Evolutionary conservation across 208 protist species (phyloP).

Genomic region (Trypanosoma brucei): DNA sequence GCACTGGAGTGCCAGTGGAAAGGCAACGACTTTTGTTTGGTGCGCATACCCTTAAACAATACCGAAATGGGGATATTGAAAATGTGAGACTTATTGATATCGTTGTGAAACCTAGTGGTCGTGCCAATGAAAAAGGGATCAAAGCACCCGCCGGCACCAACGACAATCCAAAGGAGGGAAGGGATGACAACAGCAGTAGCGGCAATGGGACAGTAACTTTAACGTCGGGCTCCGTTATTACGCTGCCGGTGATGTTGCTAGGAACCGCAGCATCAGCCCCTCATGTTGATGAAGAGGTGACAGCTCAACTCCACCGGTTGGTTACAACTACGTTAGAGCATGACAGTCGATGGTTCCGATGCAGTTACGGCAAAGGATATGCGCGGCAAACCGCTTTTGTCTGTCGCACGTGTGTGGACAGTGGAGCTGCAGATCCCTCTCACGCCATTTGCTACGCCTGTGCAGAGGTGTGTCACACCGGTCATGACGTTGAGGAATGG

Average conservation of each 20-base stretch:
- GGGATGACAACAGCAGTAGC: background rate
- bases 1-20: slow-evolving; percentile 35
- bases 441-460: slow-evolving; percentile 79
- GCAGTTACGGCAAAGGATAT: slow-evolving; percentile 73
- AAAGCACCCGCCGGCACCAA: slow-evolving; percentile 21
- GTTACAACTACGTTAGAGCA: slow-evolving; percentile 65
- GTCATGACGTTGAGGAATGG: slow-evolving; percentile 83
- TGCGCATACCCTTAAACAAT: slow-evolving; percentile 43
- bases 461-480: slow-evolving; percentile 70
- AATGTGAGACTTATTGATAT: slow-evolving; percentile 29
- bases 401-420: slow-evolving; percentile 72
- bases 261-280: slow-evolving; percentile 36
- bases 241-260: slow-evolving; percentile 61
- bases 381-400: slow-evolving; percentile 72
- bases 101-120: slow-evolving; percentile 20
- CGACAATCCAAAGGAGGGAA: background rate
- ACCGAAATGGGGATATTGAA: slow-evolving; percentile 28
- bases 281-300: slow-evolving; percentile 44
- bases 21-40: slow-evolving; percentile 74
- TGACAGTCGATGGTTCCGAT: slow-evolving; percentile 63
- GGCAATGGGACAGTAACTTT: background rate
- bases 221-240: slow-evolving; percentile 16
- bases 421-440: slow-evolving; percentile 44
- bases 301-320: slow-evolving; percentile 60
- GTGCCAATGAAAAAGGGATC: slow-evolving; percentile 15